Conservation (phyloP, 2,329 filamentous ascomycete genomes). For the Lasiodiplodia gonubiensis region DNA sequence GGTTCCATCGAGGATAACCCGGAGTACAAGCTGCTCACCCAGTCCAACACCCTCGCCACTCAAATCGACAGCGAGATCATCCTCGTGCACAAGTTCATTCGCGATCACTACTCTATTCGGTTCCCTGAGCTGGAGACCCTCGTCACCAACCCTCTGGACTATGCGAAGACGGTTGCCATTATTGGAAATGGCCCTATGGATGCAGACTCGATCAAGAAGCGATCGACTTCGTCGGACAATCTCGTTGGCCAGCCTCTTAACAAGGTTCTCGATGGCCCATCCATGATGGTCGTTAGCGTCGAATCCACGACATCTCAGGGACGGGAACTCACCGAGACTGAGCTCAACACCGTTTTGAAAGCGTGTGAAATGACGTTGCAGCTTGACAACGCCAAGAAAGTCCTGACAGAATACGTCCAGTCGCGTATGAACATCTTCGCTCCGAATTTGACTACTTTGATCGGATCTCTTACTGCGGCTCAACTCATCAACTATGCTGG, state of each 20-base stretch:
- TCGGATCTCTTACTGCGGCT: slow-evolving; percentile 90
- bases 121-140: slow-evolving; percentile 93
- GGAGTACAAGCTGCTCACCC: slow-evolving; percentile 85
- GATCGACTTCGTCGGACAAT: slow-evolving; percentile 80
- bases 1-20: slow-evolving; percentile 88
- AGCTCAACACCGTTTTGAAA: slow-evolving; percentile 73
- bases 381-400: slow-evolving; percentile 84
- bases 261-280: slow-evolving; percentile 83
- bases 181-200: slow-evolving; percentile 85
- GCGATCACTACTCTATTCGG: slow-evolving; percentile 91
- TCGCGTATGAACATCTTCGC: slow-evolving; percentile 97
- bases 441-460: slow-evolving; percentile 87
- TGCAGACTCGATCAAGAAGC: slow-evolving; percentile 75
- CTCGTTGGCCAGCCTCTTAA: slow-evolving; percentile 75
- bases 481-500: slow-evolving; percentile 96
- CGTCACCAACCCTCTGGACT: slow-evolving; percentile 90
- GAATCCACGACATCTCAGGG: slow-evolving; percentile 92
- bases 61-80: slow-evolving; percentile 92
- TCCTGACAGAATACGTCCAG: slow-evolving; percentile 90
- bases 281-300: slow-evolving; percentile 93
- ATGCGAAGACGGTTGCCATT: slow-evolving; percentile 92
- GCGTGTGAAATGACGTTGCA: slow-evolving; percentile 90
- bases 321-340: slow-evolving; percentile 73
- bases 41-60: slow-evolving; percentile 88
- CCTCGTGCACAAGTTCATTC: slow-evolving; percentile 92